These are phyloP conservation scores for Wickerhamiella kazuoi DNA, from an alignment of 805 yeast genomes.

Conservation along the genomic window DNA sequence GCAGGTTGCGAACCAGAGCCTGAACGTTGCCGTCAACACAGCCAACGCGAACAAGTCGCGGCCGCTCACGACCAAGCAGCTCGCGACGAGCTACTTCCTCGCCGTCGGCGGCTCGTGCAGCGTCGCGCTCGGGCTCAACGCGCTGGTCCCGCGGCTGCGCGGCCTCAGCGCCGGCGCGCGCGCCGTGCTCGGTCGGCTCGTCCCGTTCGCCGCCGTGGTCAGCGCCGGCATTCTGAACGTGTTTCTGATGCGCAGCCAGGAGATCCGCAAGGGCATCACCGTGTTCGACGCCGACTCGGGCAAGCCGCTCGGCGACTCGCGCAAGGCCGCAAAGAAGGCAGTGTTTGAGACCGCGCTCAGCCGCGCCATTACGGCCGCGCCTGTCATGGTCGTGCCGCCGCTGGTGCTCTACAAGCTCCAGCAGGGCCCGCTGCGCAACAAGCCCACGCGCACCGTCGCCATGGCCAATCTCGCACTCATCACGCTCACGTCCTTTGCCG, in stretches of 20 bases:
- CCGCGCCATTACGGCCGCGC: constrained; percentile 90
- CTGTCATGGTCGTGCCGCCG: constrained; percentile 95
- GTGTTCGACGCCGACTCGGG: constrained; percentile 24
- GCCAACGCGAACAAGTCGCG: constrained; percentile 93
- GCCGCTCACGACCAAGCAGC: constrained; percentile 64
- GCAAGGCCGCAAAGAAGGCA: constrained; percentile 76
- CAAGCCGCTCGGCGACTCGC: constrained; percentile 42
- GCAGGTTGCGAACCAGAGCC: constrained; percentile 95
- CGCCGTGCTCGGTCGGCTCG: constrained; percentile 62
- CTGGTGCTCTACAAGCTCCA: constrained; percentile 64
- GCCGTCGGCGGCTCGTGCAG: constrained; percentile 93
- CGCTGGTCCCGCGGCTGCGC: constrained; percentile 73
- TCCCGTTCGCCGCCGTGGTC: constrained; percentile 97
- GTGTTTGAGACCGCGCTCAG: constrained; percentile 96
- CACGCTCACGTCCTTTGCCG: constrained; percentile 68
- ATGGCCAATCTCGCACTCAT: constrained; percentile 71
- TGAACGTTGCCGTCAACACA: constrained; percentile 91
- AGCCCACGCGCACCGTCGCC: constrained; percentile 46
- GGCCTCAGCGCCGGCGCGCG: constrained; percentile 51
- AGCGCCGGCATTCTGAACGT: constrained; percentile 93
- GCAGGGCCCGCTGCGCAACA: constrained; percentile 47
- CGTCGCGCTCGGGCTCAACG: constrained; percentile 84
- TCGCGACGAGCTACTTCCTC: constrained; percentile 58
- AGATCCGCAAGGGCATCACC: constrained; percentile 41
- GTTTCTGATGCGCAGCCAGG: constrained; percentile 92